phyloP scores from a whole-genome alignment of 1,139 yeast species.

The Blastobotrys serpentis region DNA sequence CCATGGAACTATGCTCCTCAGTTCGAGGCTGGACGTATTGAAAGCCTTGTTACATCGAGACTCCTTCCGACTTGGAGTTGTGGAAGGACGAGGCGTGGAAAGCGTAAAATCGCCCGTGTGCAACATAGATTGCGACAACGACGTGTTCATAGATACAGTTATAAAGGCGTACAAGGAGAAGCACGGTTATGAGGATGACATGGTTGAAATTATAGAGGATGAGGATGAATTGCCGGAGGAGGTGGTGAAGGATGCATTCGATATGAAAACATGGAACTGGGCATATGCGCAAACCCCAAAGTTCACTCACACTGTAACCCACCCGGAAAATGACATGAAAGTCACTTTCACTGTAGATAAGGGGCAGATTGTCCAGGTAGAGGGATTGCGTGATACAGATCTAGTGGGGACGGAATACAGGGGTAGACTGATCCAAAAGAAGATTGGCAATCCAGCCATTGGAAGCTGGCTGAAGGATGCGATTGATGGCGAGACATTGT shows the following conservation, averaged over 20 bases:
- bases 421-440: conserved; percentile 3
- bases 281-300: conserved; percentile 68
- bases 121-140: conserved; percentile 52
- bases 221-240: conserved; percentile 46
- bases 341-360: conserved; percentile 48
- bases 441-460: background rate
- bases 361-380: conserved; percentile 37
- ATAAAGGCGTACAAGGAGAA: conserved; percentile 43
- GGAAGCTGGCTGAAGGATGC: conserved; percentile 5
- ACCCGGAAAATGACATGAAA: conserved; percentile 37
- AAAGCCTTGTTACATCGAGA: conserved; percentile 56
- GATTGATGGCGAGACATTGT: conserved; percentile 2
- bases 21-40: conserved; percentile 59
- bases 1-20: conserved; percentile 92
- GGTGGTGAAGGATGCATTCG: conserved; percentile 45
- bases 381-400: conserved; percentile 6
- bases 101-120: conserved; percentile 78
- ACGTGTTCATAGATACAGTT: conserved; percentile 51
- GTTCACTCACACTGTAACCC: conserved; percentile 49
- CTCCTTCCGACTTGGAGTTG: conserved; percentile 44
- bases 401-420: background rate
- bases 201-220: conserved; percentile 20
- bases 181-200: conserved; percentile 23
- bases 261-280: conserved; percentile 66
- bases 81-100: conserved; percentile 62